Evolutionary conservation across 805 yeast genomes (phyloP).

Genomic region (Ogataea methylovora): DNA sequence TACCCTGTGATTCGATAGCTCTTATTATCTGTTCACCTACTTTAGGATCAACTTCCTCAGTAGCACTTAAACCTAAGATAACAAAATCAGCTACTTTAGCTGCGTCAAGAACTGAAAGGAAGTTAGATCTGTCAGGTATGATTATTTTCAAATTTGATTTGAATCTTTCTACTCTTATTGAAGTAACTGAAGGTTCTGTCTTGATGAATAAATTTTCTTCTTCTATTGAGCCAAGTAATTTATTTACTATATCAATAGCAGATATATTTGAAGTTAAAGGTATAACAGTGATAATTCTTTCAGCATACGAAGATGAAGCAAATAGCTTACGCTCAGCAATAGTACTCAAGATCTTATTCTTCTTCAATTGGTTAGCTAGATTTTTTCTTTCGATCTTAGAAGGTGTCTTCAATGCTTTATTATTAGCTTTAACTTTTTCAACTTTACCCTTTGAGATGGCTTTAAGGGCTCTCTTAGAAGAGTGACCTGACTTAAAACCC

Average conservation of each 20-base stretch:
- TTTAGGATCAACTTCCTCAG: slow-evolving; percentile 67
- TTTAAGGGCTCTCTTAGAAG: slow-evolving; percentile 82
- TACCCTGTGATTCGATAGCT: slow-evolving; percentile 88
- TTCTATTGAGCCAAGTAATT: slow-evolving; percentile 35
- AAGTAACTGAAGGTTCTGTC: slow-evolving; percentile 41
- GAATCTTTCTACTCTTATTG: slow-evolving; percentile 53
- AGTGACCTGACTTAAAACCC: slow-evolving; percentile 85
- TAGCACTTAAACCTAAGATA: slow-evolving; percentile 82
- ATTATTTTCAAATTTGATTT: slow-evolving; percentile 70
- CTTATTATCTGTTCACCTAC: slow-evolving; percentile 87
- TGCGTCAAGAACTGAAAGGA: slow-evolving; percentile 71
- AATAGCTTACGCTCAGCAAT: slow-evolving; percentile 60
- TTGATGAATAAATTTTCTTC: slow-evolving; percentile 26
- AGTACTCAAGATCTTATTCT: slow-evolving; percentile 57
- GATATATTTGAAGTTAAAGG: slow-evolving; percentile 71
- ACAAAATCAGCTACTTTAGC: slow-evolving; percentile 87
- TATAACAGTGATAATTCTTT: slow-evolving; percentile 74
- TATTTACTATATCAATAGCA: slow-evolving; percentile 44
- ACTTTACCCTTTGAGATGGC: slow-evolving; percentile 80
- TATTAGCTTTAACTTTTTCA: slow-evolving; percentile 45
- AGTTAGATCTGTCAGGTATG: slow-evolving; percentile 59
- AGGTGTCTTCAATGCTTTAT: slow-evolving; percentile 30
- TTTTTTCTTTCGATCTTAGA: slow-evolving; percentile 67
- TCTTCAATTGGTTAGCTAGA: slow-evolving; percentile 67
- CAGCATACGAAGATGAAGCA: slow-evolving; percentile 71